These are phyloP conservation scores for Solanum ahanhuiri DNA, from an alignment of 257 asterid genomes.

Conservation along the genomic window DNA sequence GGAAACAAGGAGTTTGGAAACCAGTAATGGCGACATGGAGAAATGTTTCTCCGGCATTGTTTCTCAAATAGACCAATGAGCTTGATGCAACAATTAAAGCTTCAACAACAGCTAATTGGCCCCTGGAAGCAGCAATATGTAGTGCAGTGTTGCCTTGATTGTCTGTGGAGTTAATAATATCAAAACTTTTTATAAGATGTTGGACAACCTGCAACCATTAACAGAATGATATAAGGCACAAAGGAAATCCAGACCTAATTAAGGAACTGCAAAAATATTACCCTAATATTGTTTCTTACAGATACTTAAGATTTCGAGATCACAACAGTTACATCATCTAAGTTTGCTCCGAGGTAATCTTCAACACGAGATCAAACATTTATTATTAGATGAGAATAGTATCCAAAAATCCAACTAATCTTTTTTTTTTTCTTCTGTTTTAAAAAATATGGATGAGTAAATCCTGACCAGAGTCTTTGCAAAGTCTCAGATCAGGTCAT, in stretches of 20 bases:
- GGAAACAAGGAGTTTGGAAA: conserved; percentile 77
- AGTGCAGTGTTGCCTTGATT: conserved; percentile 74
- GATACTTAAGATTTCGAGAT: not conserved
- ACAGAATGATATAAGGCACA: not conserved
- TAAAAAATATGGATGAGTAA: not conserved
- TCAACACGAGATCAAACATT: not conserved
- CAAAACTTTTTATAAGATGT: conserved; percentile 35
- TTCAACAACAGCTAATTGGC: conserved; percentile 73
- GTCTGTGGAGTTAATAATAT: conserved; percentile 50
- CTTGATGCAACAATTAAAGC: conserved; percentile 62
- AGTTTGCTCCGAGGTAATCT: not conserved
- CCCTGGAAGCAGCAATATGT: conserved; percentile 82
- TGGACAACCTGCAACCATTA: conserved; percentile 50
- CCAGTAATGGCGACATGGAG: conserved; percentile 74
- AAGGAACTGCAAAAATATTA: not conserved
- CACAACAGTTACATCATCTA: not conserved
- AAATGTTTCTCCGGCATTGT: conserved; percentile 64
- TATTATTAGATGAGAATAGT: not conserved
- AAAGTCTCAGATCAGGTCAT: not conserved
- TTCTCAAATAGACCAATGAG: conserved; percentile 30
- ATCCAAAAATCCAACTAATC: not conserved
- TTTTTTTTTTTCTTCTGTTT: not conserved
- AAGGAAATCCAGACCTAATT: not conserved
- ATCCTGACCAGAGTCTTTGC: not conserved
- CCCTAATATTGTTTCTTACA: not conserved